Percentiles rank a stretch among this genome's conserved stretches.
phyloP scores from a whole-genome alignment of 2,329 filamentous ascomycete species.

The Calonectria pseudoreteaudii region DNA sequence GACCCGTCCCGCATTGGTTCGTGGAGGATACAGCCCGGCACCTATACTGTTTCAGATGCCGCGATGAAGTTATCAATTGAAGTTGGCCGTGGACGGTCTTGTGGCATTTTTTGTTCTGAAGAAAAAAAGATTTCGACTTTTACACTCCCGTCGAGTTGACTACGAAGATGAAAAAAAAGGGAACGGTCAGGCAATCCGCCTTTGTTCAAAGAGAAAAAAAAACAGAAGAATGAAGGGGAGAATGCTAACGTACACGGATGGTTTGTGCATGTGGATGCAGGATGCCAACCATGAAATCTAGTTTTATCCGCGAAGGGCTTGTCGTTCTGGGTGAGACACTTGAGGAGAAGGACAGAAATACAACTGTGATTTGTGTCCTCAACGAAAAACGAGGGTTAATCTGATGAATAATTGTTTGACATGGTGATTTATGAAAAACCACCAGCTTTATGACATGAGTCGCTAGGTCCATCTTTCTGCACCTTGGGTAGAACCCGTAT shows the following conservation, averaged over 20 bases:
- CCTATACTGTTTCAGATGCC: slow-evolving; percentile 40
- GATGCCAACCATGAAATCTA: slow-evolving; percentile 4
- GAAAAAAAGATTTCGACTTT: slow-evolving; percentile 37
- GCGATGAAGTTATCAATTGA: slow-evolving; percentile 45
- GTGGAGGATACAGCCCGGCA: slow-evolving; percentile 35
- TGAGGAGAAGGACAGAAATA: background rate
- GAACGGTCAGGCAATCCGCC: slow-evolving; percentile 31
- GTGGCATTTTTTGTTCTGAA: slow-evolving; percentile 42
- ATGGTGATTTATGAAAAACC: background rate
- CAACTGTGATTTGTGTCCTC: background rate
- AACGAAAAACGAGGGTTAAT: background rate
- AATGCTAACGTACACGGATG: slow-evolving; percentile 26
- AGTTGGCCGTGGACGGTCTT: slow-evolving; percentile 40
- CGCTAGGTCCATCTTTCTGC: background rate
- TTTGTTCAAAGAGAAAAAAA: slow-evolving; percentile 1
- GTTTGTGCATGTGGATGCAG: slow-evolving; percentile 17
- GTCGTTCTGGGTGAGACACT: background rate
- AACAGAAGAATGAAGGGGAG: slow-evolving; percentile 22
- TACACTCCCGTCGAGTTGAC: slow-evolving; percentile 34
- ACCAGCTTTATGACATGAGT: background rate
- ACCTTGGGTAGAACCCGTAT: background rate
- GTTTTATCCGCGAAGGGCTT: background rate
- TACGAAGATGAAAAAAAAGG: slow-evolving; percentile 39
- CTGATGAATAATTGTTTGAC: background rate
- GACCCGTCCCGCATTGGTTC: slow-evolving; percentile 33